Percentiles rank a stretch among this genome's conserved stretches.
Evolutionary conservation across 176 grass and related monocot species (phyloP).

Genomic region (Carex scoparia): DNA sequence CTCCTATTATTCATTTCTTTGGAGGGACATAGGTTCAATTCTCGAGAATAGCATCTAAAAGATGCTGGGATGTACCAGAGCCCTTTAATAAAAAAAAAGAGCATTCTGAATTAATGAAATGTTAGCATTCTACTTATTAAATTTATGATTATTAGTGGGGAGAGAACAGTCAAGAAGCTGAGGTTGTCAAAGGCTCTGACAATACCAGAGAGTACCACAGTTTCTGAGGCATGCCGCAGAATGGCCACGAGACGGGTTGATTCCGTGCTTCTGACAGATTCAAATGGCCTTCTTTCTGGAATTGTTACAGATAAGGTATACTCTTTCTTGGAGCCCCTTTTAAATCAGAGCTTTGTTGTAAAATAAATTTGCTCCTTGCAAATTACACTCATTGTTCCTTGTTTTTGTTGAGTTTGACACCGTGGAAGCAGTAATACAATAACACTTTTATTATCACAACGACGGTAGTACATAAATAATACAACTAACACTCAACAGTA

Average conservation of each 20-base stretch:
- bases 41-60: too few relatives aligned
- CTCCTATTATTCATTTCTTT: neutral
- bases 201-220: slow-evolving; percentile 76
- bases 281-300: slow-evolving; percentile 86
- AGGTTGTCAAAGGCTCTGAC: slow-evolving; percentile 90
- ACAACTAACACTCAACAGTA: neutral
- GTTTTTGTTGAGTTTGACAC: neutral
- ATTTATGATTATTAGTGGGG: slow-evolving; percentile 36
- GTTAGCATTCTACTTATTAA: slow-evolving; percentile 21
- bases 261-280: slow-evolving; percentile 83
- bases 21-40: too few relatives aligned
- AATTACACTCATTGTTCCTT: neutral
- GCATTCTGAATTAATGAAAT: neutral
- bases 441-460: neutral
- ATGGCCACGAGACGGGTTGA: slow-evolving; percentile 79
- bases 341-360: neutral
- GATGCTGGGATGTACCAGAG: too few relatives aligned
- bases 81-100: too few relatives aligned
- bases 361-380: neutral
- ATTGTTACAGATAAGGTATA: slow-evolving; percentile 93
- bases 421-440: neutral
- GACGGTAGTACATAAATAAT: neutral
- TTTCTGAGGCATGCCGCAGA: slow-evolving; percentile 85
- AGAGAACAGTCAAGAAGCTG: slow-evolving; percentile 96
- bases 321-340: neutral